Percentiles rank a stretch among this genome's conserved stretches.
Evolutionary conservation across 2,329 filamentous ascomycete species (phyloP).

Genomic region (Zymoseptoria pseudotritici): DNA sequence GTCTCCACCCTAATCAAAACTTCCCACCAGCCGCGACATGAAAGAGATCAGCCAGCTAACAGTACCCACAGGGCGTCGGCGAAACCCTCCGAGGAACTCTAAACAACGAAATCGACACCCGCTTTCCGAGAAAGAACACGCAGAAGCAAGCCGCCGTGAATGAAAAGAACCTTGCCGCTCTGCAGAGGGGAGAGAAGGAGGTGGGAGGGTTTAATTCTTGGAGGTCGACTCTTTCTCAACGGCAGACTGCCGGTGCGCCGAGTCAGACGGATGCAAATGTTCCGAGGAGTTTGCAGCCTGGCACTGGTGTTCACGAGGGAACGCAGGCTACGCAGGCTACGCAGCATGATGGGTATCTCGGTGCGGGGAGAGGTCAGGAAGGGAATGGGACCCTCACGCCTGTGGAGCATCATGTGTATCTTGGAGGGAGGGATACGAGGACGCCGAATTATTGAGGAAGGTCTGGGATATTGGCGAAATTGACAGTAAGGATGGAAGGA

Average conservation of each 20-base stretch:
- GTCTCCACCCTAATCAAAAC: conserved; percentile 1
- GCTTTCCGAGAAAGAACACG: conserved; percentile 22
- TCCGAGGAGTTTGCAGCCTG: neutral
- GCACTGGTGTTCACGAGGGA: too few species aligned
- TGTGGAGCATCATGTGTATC: neutral
- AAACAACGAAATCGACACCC: conserved; percentile 26
- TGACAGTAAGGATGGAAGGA: neutral
- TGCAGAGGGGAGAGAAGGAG: conserved; percentile 22
- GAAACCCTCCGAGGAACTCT: conserved; percentile 28
- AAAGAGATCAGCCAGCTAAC: conserved; percentile 1
- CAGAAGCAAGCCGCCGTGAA: conserved; percentile 22
- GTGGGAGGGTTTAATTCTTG: conserved; percentile 13
- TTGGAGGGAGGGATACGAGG: neutral
- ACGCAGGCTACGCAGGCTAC: neutral
- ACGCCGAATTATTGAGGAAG: neutral
- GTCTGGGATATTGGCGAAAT: neutral
- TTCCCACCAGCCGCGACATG: neutral
- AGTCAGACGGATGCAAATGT: neutral
- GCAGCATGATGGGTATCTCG: neutral
- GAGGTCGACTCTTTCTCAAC: neutral
- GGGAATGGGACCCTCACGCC: neutral
- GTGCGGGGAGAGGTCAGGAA: neutral
- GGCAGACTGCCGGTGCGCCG: neutral
- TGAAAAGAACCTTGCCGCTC: conserved; percentile 22
- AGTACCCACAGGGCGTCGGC: conserved; percentile 25